Conservation (phyloP, 306 rosid genomes). For the Trifolium repens region DNA sequence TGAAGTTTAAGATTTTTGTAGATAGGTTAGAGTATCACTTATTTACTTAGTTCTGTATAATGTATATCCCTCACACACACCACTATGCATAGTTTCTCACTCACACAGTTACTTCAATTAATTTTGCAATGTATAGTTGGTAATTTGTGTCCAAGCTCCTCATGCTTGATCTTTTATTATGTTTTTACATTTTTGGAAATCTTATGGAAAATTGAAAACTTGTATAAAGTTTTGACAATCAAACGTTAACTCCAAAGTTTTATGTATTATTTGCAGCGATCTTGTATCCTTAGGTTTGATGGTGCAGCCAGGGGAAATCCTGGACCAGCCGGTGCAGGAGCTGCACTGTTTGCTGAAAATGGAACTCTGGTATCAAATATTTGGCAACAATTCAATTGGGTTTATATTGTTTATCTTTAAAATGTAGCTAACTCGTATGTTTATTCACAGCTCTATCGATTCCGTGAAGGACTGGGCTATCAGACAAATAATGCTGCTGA, state of each 20-base stretch:
- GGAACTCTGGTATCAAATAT: slow-evolving; percentile 51
- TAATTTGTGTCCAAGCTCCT: neutral
- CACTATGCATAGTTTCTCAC: neutral
- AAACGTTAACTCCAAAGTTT: neutral
- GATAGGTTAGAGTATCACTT: too few relatives aligned
- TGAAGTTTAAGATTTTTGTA: too few relatives aligned
- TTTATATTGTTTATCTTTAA: neutral
- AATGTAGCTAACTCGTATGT: slow-evolving; percentile 26
- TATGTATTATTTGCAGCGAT: slow-evolving; percentile 44
- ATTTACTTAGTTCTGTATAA: too few relatives aligned
- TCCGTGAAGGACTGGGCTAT: slow-evolving; percentile 82
- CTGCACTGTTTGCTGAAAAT: slow-evolving; percentile 69
- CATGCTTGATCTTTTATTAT: neutral
- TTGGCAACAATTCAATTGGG: neutral
- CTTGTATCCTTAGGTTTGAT: slow-evolving; percentile 72
- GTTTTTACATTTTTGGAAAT: neutral
- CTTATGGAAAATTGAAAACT: neutral
- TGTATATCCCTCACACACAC: too few relatives aligned
- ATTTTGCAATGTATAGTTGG: neutral
- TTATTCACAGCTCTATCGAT: slow-evolving; percentile 54
- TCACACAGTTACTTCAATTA: neutral
- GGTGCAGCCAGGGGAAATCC: slow-evolving; percentile 96
- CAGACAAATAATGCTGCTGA: slow-evolving; percentile 82
- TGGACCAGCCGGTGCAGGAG: slow-evolving; percentile 94
- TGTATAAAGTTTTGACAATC: neutral